Evolutionary conservation across 257 asterid genomes (phyloP).

Genomic region (Scutellaria baicalensis): DNA sequence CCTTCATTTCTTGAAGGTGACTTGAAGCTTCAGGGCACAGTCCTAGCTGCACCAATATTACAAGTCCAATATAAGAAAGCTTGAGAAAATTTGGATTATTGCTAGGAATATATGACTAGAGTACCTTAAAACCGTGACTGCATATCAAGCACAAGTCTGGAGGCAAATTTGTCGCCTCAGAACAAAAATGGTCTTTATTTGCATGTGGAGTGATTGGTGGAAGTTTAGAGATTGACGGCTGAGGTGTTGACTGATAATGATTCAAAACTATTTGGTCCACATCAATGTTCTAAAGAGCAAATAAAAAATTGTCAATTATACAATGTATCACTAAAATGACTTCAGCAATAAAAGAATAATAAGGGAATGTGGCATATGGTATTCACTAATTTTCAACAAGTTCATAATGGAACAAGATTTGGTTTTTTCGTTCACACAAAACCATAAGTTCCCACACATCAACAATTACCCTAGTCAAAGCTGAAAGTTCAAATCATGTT

Average conservation of each 20-base stretch:
- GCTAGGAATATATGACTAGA: slow-evolving; percentile 4
- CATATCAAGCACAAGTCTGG: slow-evolving; percentile 64
- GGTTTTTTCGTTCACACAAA: not conserved
- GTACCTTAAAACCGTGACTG: slow-evolving; percentile 76
- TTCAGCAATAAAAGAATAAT: not conserved
- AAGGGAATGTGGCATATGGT: not conserved
- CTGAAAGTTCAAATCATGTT: slow-evolving; percentile 2
- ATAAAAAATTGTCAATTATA: not conserved
- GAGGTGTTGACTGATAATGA: slow-evolving; percentile 84
- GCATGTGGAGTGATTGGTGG: slow-evolving; percentile 56
- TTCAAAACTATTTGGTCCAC: slow-evolving; percentile 70
- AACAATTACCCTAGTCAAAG: not conserved
- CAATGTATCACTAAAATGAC: slow-evolving; percentile 6
- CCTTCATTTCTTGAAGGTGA: slow-evolving; percentile 84
- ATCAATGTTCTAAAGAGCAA: slow-evolving; percentile 57
- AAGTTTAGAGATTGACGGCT: slow-evolving; percentile 60
- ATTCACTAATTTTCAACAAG: not conserved
- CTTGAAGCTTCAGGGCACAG: slow-evolving; percentile 72
- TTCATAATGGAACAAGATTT: not conserved
- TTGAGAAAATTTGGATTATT: slow-evolving; percentile 11
- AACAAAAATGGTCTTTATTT: slow-evolving; percentile 19
- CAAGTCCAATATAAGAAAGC: slow-evolving; percentile 16
- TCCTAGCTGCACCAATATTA: slow-evolving; percentile 61
- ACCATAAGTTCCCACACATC: not conserved
- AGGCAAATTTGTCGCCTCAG: slow-evolving; percentile 48